Evolutionary conservation across 1,284 basidiomycete species (phyloP), one percentile per base, ranked within the genome.

Genomic region (Boletus semigastroideus): DNA sequence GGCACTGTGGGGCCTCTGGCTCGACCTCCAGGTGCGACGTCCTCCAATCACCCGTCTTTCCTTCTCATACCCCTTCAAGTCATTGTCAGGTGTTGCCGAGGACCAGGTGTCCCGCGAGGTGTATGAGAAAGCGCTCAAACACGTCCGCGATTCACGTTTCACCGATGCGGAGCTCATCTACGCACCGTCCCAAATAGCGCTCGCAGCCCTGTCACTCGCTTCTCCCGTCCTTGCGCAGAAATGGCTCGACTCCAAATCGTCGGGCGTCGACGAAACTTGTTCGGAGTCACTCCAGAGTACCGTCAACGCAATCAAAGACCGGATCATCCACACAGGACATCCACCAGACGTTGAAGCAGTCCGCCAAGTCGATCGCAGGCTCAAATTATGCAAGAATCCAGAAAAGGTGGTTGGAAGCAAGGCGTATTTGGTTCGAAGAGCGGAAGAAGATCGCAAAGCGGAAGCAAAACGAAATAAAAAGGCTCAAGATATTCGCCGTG

Each of bases 121-220:
- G 27, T 88, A 89, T 64, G 80, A 87, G 52, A 65, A 67, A 13
- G 87, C 87, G 2, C 65, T 87, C 46, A 72, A 72, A 36, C 74
- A 86, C 61, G 78, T 93, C 54, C 81, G 86, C 28, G 73, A 78
- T 19, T 87, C 91, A 17, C 86, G 95, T 17, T 75, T 95, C 19
- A 96, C 95, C 4, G 94, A 98, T 67, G 88, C 85, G 16, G 96
- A 99, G 68, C 84, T 99, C 62, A 78, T 96, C 46, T 98, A 90
- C 66, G 80, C 93, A 6, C 95, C 96, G 0, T 87, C 92, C 3
- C 96, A 98, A 72, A 95, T 99, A 60, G 93, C 92, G 0, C 77
- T 97, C n/a, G 90, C 93, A 1, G 86, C 87, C 39, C 76, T 94
- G 56, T 84, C 83, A 12, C 71, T 92, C 11, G 83, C 80, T 5